Conservation (phyloP, 148 eudicot species). For the Diospyros kaki region DNA sequence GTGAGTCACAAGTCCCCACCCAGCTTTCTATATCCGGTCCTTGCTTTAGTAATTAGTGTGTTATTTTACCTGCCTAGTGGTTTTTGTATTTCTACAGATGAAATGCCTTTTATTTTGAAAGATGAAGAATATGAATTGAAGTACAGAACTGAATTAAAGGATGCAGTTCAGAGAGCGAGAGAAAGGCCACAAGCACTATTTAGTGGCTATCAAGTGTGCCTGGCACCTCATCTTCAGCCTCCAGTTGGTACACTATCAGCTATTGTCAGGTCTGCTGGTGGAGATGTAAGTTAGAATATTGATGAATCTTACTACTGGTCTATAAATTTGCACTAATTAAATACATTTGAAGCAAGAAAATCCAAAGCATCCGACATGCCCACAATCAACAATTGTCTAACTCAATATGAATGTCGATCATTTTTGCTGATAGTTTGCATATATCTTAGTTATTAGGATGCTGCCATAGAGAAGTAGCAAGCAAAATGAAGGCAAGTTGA, state of each 20-base stretch:
- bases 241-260: constrained; percentile 50
- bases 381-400: neutral
- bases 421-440: too few relatives aligned
- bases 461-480: too few relatives aligned
- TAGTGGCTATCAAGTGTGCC: constrained; percentile 56
- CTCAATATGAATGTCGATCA: neutral
- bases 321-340: neutral
- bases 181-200: constrained; percentile 48
- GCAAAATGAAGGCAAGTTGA: too few relatives aligned
- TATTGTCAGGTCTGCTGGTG: constrained; percentile 75
- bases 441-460: too few relatives aligned
- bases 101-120: constrained; percentile 54
- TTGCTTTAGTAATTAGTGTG: neutral
- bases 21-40: neutral
- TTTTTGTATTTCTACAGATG: constrained; percentile 47
- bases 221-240: constrained; percentile 64
- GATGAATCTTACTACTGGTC: neutral
- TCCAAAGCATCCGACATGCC: neutral
- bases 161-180: constrained; percentile 69
- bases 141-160: constrained; percentile 57
- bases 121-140: constrained; percentile 60
- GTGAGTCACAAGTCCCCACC: constrained; percentile 33
- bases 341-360: neutral
- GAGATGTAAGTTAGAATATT: constrained; percentile 50
- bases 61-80: neutral